These are phyloP conservation scores for Coemansia sp. DNA, from an alignment of 192 early-diverging fungal genomes.

Conservation along the genomic window DNA sequence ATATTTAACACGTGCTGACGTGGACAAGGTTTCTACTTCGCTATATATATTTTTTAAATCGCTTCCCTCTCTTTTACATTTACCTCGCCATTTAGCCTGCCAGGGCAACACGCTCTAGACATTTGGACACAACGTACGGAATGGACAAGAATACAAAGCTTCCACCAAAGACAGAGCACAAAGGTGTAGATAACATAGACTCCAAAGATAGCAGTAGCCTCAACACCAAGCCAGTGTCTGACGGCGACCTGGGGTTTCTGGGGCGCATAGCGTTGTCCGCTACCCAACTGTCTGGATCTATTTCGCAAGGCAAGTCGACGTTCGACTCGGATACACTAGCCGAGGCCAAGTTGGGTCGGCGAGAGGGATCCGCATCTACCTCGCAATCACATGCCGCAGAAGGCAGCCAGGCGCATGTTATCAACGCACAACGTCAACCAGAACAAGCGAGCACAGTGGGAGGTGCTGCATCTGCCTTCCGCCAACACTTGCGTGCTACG, in stretches of 20 bases:
- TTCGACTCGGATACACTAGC: constrained; percentile 20
- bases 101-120: not conserved
- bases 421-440: constrained; percentile 57
- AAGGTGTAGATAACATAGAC: not conserved
- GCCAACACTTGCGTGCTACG: constrained; percentile 39
- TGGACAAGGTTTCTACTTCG: not conserved
- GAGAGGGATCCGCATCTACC: constrained; percentile 8
- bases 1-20: not conserved
- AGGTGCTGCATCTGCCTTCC: constrained; percentile 63
- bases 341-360: constrained; percentile 29
- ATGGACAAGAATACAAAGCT: not conserved
- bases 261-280: constrained; percentile 40
- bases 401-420: not conserved
- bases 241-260: constrained; percentile 10
- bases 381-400: constrained; percentile 33
- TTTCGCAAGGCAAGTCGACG: constrained; percentile 15
- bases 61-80: not conserved
- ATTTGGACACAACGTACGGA: not conserved
- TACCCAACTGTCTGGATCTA: constrained; percentile 25
- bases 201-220: not conserved
- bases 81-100: not conserved
- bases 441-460: constrained; percentile 32
- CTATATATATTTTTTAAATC: not conserved
- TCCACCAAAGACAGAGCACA: not conserved
- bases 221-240: not conserved